Percentiles rank a stretch among this genome's conserved stretches.
Evolutionary conservation across 1,139 yeast species (phyloP).

Genomic region (Kodamaea plutei): DNA sequence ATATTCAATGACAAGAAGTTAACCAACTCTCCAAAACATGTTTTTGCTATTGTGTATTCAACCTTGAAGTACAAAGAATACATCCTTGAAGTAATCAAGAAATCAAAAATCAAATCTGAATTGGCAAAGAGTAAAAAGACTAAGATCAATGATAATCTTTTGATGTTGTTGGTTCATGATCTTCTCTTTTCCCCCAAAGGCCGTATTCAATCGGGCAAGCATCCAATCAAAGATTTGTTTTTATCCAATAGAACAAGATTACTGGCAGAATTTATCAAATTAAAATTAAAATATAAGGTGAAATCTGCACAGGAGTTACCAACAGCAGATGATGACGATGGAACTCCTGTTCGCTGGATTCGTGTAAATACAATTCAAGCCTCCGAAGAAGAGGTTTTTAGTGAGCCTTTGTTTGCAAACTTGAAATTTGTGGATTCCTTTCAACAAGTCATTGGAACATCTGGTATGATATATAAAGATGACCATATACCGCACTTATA

Average conservation of each 20-base stretch:
- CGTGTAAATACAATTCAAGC: constrained; percentile 62
- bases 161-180: constrained; percentile 74
- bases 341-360: constrained; percentile 88
- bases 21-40: constrained; percentile 61
- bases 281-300: constrained; percentile 66
- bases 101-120: constrained; percentile 55
- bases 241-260: constrained; percentile 74
- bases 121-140: constrained; percentile 26
- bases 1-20: constrained; percentile 51
- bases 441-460: constrained; percentile 35
- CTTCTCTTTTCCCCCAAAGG: constrained; percentile 71
- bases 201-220: constrained; percentile 85
- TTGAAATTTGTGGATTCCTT: constrained; percentile 46
- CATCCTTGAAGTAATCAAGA: constrained; percentile 57
- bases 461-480: constrained; percentile 68
- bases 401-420: constrained; percentile 37
- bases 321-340: constrained; percentile 39
- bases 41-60: constrained; percentile 78
- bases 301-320: constrained; percentile 34
- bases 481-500: constrained; percentile 66
- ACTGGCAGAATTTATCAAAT: constrained; percentile 74
- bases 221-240: constrained; percentile 78
- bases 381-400: constrained; percentile 37
- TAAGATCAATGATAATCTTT: constrained; percentile 44
- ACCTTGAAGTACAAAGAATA: constrained; percentile 67